Conservation (phyloP, 257 asterid species). For the Avicennia marina region DNA sequence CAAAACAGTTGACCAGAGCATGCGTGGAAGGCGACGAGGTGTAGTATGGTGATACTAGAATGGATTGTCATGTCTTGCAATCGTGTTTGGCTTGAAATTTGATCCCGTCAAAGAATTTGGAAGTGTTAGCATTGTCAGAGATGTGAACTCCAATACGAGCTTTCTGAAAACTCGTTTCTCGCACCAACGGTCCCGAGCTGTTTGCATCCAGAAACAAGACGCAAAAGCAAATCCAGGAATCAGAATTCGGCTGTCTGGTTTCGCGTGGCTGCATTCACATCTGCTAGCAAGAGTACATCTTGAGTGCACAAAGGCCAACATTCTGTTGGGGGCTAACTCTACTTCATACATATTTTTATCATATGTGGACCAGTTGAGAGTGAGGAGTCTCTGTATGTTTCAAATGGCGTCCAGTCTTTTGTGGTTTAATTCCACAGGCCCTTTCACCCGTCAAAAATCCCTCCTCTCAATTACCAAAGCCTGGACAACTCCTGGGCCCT, state of each 20-base stretch:
- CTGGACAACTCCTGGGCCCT: slow-evolving; percentile 21
- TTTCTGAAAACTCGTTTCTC: too few relatives aligned
- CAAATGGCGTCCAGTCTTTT: slow-evolving; percentile 16
- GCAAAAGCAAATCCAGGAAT: neutral
- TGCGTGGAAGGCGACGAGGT: too few relatives aligned
- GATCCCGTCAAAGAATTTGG: too few relatives aligned
- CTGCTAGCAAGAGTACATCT: slow-evolving; percentile 10
- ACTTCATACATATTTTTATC: slow-evolving; percentile 5
- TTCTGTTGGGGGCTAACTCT: slow-evolving; percentile 25
- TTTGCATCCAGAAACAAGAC: neutral
- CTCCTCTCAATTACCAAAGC: neutral
- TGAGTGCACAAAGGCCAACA: slow-evolving; percentile 25
- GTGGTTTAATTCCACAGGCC: neutral
- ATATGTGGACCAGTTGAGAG: slow-evolving; percentile 21
- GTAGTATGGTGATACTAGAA: too few relatives aligned
- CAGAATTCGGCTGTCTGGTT: neutral
- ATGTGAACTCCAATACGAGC: too few relatives aligned
- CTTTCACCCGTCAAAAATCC: neutral
- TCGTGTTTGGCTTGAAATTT: too few relatives aligned
- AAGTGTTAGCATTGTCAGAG: too few relatives aligned
- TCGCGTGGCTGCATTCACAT: neutral
- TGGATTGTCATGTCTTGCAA: too few relatives aligned
- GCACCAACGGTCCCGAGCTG: neutral
- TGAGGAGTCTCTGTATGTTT: slow-evolving; percentile 13
- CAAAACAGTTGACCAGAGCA: too few relatives aligned